Evolutionary conservation across 257 asterid genomes (phyloP), one percentile per base, ranked within the genome.

Genomic region (Penstemon eatonii): DNA sequence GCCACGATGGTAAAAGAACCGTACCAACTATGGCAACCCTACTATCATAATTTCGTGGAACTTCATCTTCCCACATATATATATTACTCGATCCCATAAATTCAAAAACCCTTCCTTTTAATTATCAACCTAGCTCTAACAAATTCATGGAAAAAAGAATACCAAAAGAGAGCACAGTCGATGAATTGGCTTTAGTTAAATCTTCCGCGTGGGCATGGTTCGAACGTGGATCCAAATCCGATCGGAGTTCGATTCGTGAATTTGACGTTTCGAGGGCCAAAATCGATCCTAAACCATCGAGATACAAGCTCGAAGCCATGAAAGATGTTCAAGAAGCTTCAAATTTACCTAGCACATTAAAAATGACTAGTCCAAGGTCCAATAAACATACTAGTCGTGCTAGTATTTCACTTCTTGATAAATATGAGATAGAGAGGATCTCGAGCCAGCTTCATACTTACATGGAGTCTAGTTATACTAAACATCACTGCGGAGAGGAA

Each of bases 191-290:
- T 42, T 0, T 75, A 42, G 85, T 70, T 4, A 85, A 87, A 66
- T 83, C 92, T 1, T 83, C 89, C 39, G 87, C 89, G 68, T 85
- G 86, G 86, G 84, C 89, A 7, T 79, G 90, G 90, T 74, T 75
- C 50, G 79, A 80, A 33, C 92, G 65, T 42, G 90, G 90, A 15
- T 86, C 90, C 39, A 82, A 81, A 25, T 69, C 83, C 18, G 84
- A 81, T 3, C 69, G 68, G 19, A 52, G 75, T 8, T 46, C 80
- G 3, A 11, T 73, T 42, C 76, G 74, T 0, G 89, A 88, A 70
- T 62, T 33, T 43, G 86, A 84, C 37, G 75, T 55, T 25, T 45
- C 82, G 71, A 69, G 66, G 41, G 39, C 68, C 3, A 66, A 73
- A 56, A 56, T 7, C n/a, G 64, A 68, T 25, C 82, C 79, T 1